Conservation (phyloP, 2,329 filamentous ascomycete species). For the Cladosporium sp. region DNA sequence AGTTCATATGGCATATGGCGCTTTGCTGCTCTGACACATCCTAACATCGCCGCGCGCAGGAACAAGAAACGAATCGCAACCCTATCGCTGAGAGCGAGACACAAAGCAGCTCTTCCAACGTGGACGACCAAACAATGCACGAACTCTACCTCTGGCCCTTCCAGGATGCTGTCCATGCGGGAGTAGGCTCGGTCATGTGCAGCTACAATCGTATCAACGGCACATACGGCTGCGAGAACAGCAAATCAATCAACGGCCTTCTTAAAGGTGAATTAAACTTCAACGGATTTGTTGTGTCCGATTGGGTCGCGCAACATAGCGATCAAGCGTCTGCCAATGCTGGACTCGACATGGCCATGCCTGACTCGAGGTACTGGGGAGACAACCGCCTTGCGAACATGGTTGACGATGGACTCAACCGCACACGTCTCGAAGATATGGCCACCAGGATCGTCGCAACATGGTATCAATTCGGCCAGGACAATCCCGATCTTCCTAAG, state of each 20-base stretch:
- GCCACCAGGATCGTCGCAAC: slow-evolving; percentile 54
- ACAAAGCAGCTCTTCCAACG: slow-evolving; percentile 51
- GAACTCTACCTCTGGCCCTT: slow-evolving; percentile 67
- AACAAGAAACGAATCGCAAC: slow-evolving; percentile 55
- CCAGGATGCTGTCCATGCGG: slow-evolving; percentile 51
- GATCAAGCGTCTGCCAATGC: slow-evolving; percentile 62
- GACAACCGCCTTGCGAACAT: slow-evolving; percentile 53
- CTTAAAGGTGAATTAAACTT: slow-evolving; percentile 75
- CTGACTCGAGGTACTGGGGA: slow-evolving; percentile 44
- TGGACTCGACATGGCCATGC: slow-evolving; percentile 72
- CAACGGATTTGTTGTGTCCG: slow-evolving; percentile 70
- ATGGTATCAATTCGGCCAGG: slow-evolving; percentile 60
- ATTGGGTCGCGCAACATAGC: slow-evolving; percentile 67
- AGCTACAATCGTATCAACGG: slow-evolving; percentile 38
- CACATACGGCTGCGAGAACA: slow-evolving; percentile 68
- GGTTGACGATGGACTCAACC: slow-evolving; percentile 62
- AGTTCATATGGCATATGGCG: background rate
- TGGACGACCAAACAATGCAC: slow-evolving; percentile 66
- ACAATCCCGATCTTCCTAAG: slow-evolving; percentile 43
- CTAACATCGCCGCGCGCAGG: slow-evolving; percentile 28
- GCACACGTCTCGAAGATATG: slow-evolving; percentile 64
- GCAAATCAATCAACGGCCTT: slow-evolving; percentile 67
- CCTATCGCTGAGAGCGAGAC: slow-evolving; percentile 32
- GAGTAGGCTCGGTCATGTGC: slow-evolving; percentile 49
- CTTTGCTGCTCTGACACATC: slow-evolving; percentile 45